Percentiles rank a stretch among this genome's conserved stretches.
Evolutionary conservation across 495 filamentous ascomycete genomes (phyloP).

Genomic region (Podospora pseudoanserina): DNA sequence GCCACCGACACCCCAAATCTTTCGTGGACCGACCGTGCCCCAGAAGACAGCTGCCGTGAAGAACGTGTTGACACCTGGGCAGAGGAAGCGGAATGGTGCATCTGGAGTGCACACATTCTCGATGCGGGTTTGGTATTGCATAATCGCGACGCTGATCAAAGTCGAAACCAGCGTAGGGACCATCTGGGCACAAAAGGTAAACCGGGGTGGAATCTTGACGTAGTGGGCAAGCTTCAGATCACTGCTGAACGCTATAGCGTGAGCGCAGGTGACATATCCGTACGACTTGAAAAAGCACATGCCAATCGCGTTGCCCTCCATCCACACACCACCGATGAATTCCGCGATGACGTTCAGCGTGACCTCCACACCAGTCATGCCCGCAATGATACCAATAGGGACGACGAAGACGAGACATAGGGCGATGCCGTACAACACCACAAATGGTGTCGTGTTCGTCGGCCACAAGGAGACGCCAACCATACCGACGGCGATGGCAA

Average conservation of each 20-base stretch:
- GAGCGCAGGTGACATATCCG: conserved; percentile 42
- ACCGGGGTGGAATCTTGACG: conserved; percentile 41
- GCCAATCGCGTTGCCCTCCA: conserved; percentile 41
- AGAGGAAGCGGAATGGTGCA: conserved; percentile 40
- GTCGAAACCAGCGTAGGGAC: conserved; percentile 39
- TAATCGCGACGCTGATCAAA: conserved; percentile 38
- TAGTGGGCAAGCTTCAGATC: conserved; percentile 47
- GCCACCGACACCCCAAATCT: conserved; percentile 39
- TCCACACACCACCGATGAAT: conserved; percentile 43
- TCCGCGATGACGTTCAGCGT: conserved; percentile 45
- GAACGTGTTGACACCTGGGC: conserved; percentile 42
- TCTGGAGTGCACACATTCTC: conserved; percentile 37
- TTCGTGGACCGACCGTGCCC: conserved; percentile 45
- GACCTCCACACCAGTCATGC: conserved; percentile 43
- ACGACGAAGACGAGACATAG: conserved; percentile 43
- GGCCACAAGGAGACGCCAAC: conserved; percentile 37
- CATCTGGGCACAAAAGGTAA: conserved; percentile 45
- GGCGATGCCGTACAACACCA: conserved; percentile 42
- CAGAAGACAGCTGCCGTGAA: conserved; percentile 45
- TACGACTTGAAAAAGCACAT: conserved; percentile 47
- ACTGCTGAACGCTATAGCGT: conserved; percentile 37
- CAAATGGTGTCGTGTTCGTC: conserved; percentile 39
- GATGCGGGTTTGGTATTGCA: conserved; percentile 42
- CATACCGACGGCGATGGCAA: conserved; percentile 36
- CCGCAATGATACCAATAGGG: conserved; percentile 41